Conservation (phyloP, 306 rosid genomes). For the Vigna radiata region DNA sequence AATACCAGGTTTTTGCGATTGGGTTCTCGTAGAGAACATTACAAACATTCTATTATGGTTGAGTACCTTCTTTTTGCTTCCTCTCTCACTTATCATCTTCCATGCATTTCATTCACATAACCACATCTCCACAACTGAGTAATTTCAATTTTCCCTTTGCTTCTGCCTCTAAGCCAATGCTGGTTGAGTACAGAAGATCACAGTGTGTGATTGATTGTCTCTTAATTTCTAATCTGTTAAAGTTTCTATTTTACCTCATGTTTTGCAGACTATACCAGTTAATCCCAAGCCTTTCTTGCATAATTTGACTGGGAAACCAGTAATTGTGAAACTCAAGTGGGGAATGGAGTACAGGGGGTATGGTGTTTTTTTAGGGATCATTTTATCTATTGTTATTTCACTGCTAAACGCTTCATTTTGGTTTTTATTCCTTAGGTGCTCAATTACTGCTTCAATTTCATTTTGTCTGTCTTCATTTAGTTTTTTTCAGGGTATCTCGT, state of each 20-base stretch:
- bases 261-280: conserved; percentile 62
- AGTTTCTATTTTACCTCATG: background rate
- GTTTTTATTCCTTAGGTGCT: background rate
- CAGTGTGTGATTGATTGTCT: background rate
- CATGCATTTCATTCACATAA: background rate
- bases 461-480: background rate
- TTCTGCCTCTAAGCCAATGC: no score
- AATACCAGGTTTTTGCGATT: background rate
- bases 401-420: background rate
- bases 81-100: background rate
- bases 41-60: conserved; percentile 40
- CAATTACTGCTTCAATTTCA: background rate
- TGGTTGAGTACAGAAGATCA: no score
- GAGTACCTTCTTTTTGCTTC: conserved; percentile 7
- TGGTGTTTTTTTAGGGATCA: background rate
- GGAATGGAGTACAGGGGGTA: conserved; percentile 71
- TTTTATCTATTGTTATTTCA: background rate
- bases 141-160: background rate
- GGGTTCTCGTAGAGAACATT: background rate
- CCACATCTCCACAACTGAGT: background rate
- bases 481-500: conserved; percentile 52
- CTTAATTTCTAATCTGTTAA: conserved; percentile 7
- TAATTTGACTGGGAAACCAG: conserved; percentile 64
- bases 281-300: conserved; percentile 65
- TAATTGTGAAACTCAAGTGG: conserved; percentile 63